Conservation (phyloP, 2,329 filamentous ascomycete species). For the Apiospora phragmitis region DNA sequence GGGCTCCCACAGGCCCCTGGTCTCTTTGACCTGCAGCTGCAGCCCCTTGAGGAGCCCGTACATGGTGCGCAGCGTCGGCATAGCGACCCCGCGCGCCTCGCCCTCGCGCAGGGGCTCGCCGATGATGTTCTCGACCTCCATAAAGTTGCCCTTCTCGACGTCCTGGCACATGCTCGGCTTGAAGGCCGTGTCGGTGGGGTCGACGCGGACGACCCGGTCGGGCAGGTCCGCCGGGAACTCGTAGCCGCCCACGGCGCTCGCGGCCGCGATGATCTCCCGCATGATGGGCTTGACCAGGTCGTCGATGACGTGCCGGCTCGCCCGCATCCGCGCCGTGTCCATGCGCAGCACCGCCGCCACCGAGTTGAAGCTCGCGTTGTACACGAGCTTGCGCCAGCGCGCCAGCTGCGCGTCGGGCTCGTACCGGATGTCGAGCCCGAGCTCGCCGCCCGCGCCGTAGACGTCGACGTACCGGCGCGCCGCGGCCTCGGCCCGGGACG, state of each 20-base stretch:
- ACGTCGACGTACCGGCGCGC: conserved; percentile 45
- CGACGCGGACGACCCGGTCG: conserved; percentile 45
- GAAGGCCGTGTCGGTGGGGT: conserved; percentile 50
- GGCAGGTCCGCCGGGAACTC: conserved; percentile 42
- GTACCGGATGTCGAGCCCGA: conserved; percentile 41
- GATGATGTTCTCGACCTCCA: conserved; percentile 57
- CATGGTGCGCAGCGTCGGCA: conserved; percentile 49
- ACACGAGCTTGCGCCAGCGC: conserved; percentile 53
- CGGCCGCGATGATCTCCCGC: conserved; percentile 50
- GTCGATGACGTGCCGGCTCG: conserved; percentile 44
- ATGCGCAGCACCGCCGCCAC: conserved; percentile 51
- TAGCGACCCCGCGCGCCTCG: conserved; percentile 45
- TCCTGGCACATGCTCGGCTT: conserved; percentile 58
- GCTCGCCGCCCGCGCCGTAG: conserved; percentile 48
- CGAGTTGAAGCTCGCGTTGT: conserved; percentile 52
- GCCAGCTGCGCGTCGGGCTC: conserved; percentile 42
- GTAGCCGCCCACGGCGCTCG: conserved; percentile 43
- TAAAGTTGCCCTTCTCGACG: conserved; percentile 51
- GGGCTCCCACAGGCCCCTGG: conserved; percentile 37
- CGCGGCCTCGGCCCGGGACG: conserved; percentile 26
- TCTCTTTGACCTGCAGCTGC: conserved; percentile 49
- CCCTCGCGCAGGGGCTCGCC: conserved; percentile 58
- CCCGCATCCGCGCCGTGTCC: conserved; percentile 51
- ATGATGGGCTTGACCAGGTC: conserved; percentile 53
- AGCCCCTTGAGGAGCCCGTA: conserved; percentile 49